Base-by-base conservation (phyloP, 2,329 filamentous ascomycete species). In the Cladosporium sp. region DNA sequence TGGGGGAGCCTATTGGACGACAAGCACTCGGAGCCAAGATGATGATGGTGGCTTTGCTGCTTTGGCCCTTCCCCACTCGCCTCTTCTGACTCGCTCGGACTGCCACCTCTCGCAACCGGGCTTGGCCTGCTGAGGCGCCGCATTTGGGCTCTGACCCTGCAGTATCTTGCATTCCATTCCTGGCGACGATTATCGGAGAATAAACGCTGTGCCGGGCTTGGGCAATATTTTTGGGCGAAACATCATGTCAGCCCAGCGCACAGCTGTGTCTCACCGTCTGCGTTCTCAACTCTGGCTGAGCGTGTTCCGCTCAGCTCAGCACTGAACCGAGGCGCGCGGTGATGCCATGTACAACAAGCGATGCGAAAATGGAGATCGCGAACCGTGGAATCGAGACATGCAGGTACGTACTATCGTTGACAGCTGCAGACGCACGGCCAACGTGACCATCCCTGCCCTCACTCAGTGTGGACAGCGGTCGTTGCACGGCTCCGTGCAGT, bases 151-250 rank as follows among this genome's bases (percentile, higher is more conserved):
- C 8, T 28, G 25, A 20, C 42, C 42, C 42, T 45, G 42, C 42
- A 45, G 42, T 45, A 25, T n/a, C 52, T 20, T 55, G 52, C 52
- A 45, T 9, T 45, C 52, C 50, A 53, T 53, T 53, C 50, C 50
- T 53, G 50, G 36, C 50, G 50, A 53, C 50, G 50, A 53, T 53
- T 53, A 47, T 55, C 52, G 52, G 52, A 55, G 52, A 55, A 55
- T 55, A 24, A 37, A 55, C 52, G 40, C 52, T 55, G 52, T 47
- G 52, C 28, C 39, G 52, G 52, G 51, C 51, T 54, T 44, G 20
- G 22, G 13, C 35, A 15, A 20, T 42, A 32, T 32, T 53, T 39
- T 42, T 5, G 36, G 50, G 6, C 7, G n/a, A n/a, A 24, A 44
- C 40, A 37, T 53, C 50, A 53, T 32, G 36, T 53, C 50, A 53